phyloP scores from a whole-genome alignment of 2,329 filamentous ascomycete species.

The Fusarium sp. region DNA sequence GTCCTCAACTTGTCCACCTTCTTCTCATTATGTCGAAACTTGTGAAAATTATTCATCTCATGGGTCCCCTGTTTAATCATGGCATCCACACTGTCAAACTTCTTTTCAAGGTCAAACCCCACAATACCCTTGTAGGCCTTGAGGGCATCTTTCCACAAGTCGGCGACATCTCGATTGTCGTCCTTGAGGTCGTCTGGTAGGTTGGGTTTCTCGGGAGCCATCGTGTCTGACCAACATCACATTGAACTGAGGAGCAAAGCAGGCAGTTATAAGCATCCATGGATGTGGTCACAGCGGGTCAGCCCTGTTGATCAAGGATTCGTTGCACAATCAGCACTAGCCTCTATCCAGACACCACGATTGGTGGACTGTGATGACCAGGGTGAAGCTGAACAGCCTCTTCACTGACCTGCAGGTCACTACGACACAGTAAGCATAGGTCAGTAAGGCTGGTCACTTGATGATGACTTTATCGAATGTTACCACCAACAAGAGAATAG shows the following conservation, averaged over 20 bases:
- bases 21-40: constrained; percentile 48
- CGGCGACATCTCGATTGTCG: constrained; percentile 46
- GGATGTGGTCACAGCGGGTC: background rate
- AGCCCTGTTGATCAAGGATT: background rate
- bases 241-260: background rate
- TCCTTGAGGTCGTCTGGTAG: constrained; percentile 33
- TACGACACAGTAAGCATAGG: background rate
- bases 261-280: background rate
- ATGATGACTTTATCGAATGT: background rate
- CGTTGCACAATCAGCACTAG: background rate
- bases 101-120: constrained; percentile 47
- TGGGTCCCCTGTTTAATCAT: constrained; percentile 43
- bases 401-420: background rate
- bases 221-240: background rate
- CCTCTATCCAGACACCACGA: background rate
- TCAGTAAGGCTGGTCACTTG: background rate
- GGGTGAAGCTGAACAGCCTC: background rate
- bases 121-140: constrained; percentile 49
- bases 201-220: constrained; percentile 3
- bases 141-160: constrained; percentile 49
- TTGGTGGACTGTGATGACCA: background rate
- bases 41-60: constrained; percentile 48
- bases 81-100: constrained; percentile 42
- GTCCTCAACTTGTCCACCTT: constrained; percentile 49
- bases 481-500: background rate